Evolutionary conservation across 139 green algal genomes (phyloP).

Genomic region (Deuterostichococcus epilithicus): DNA sequence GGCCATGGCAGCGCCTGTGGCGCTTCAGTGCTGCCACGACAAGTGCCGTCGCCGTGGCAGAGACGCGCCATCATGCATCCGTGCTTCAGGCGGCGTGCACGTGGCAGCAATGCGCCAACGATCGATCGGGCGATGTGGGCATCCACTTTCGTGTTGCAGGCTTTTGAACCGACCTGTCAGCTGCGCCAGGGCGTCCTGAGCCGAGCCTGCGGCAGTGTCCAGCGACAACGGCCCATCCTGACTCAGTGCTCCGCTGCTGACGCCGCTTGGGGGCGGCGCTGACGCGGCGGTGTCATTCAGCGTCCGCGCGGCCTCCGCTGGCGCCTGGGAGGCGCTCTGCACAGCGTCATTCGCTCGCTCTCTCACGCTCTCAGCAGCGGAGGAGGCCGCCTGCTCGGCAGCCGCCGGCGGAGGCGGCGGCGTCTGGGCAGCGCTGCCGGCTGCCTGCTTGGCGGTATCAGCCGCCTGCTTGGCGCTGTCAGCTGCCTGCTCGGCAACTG

Average conservation of each 20-base stretch:
- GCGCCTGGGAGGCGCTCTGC: neutral
- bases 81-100: too few relatives aligned
- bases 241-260: neutral
- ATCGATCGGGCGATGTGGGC: too few relatives aligned
- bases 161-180: neutral
- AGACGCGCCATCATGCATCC: too few relatives aligned
- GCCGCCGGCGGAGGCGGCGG: neutral
- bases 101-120: too few relatives aligned
- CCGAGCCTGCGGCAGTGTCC: neutral
- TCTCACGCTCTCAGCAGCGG: neutral
- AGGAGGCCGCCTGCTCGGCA: neutral
- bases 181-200: neutral
- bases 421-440: neutral
- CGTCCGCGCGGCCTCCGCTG: neutral
- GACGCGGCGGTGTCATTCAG: neutral
- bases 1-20: too few relatives aligned
- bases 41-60: too few relatives aligned
- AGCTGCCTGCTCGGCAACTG: conserved; percentile 1
- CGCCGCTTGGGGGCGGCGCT: too few relatives aligned
- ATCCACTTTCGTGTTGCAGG: neutral
- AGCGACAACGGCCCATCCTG: neutral
- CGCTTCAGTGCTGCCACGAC: too few relatives aligned
- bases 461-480: neutral
- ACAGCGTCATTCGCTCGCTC: neutral
- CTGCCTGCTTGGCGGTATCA: neutral